A percentile compares a stretch with the other conserved stretches of the same genome.
Evolutionary conservation across 306 rosid genomes (phyloP).

Genomic region (Begonia peltatifolia): DNA sequence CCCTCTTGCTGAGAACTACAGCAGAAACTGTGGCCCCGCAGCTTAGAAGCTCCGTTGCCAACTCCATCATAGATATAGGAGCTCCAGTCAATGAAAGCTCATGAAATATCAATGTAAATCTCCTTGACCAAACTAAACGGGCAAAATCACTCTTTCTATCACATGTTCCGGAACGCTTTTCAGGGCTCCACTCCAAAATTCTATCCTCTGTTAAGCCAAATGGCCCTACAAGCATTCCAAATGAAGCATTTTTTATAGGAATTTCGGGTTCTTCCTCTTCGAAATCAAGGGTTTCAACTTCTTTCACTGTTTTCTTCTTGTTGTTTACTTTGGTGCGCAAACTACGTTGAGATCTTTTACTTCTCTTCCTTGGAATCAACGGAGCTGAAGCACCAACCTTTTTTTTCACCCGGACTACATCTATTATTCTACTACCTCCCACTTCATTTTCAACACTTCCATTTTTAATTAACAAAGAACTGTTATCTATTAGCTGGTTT

Average conservation of each 20-base stretch:
- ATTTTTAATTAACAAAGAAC: conserved; percentile 19
- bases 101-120: conserved; percentile 71
- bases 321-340: conserved; percentile 32
- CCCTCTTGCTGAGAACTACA: conserved; percentile 77
- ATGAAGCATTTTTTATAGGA: conserved; percentile 52
- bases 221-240: conserved; percentile 82
- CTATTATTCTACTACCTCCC: conserved; percentile 19
- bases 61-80: conserved; percentile 88
- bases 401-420: conserved; percentile 36
- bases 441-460: conserved; percentile 16
- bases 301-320: conserved; percentile 24
- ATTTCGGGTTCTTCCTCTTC: conserved; percentile 48
- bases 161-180: conserved; percentile 51
- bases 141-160: conserved; percentile 57
- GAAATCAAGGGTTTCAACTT: conserved; percentile 23
- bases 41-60: conserved; percentile 81
- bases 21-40: conserved; percentile 80
- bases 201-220: conserved; percentile 63
- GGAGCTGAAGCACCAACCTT: conserved; percentile 25
- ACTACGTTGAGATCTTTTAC: conserved; percentile 20
- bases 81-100: conserved; percentile 97
- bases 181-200: conserved; percentile 57
- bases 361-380: conserved; percentile 34
- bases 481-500: conserved; percentile 23
- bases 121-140: conserved; percentile 58